Percentiles rank a stretch among this genome's conserved stretches.
These are phyloP conservation scores for Saccharomycopsis hybrid DNA, from an alignment of 1,139 yeast genomes.

Conservation along the genomic window DNA sequence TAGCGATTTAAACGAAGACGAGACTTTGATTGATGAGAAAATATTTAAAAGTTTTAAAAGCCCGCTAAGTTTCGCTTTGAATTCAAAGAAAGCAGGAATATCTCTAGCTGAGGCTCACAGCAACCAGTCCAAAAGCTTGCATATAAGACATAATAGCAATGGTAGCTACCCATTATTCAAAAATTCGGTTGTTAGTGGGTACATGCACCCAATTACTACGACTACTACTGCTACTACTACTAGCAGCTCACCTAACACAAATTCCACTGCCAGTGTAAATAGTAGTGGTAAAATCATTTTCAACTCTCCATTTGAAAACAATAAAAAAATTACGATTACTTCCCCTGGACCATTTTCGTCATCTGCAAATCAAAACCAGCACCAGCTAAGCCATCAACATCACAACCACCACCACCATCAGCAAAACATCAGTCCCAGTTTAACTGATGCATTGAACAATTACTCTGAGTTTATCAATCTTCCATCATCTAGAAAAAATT, in stretches of 20 bases:
- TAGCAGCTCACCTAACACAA: not conserved
- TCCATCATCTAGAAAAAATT: constrained; percentile 18
- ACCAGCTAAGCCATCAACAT: not conserved
- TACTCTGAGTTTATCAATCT: constrained; percentile 17
- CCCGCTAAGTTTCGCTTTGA: constrained; percentile 5
- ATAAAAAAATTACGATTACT: constrained; percentile 6
- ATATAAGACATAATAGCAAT: not conserved
- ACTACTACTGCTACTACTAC: too few relatives aligned
- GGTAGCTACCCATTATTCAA: not conserved
- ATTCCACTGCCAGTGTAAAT: not conserved
- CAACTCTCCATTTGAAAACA: constrained; percentile 15
- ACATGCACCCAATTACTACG: too few relatives aligned
- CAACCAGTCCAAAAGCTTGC: too few relatives aligned
- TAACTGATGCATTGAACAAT: not conserved
- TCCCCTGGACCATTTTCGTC: not conserved
- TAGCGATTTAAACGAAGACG: not conserved
- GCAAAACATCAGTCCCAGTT: not conserved
- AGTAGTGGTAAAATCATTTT: constrained; percentile 10
- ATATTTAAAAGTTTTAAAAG: constrained; percentile 5
- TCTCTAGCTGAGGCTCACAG: too few relatives aligned
- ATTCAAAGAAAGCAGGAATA: not conserved
- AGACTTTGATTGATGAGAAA: not conserved
- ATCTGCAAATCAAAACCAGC: not conserved
- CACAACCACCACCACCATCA: not conserved
- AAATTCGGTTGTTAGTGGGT: not conserved